Percentiles rank a stretch among this genome's conserved stretches.
Evolutionary conservation across 495 filamentous ascomycete genomes (phyloP).

Genomic region (Pseudotulostoma volvatum): DNA sequence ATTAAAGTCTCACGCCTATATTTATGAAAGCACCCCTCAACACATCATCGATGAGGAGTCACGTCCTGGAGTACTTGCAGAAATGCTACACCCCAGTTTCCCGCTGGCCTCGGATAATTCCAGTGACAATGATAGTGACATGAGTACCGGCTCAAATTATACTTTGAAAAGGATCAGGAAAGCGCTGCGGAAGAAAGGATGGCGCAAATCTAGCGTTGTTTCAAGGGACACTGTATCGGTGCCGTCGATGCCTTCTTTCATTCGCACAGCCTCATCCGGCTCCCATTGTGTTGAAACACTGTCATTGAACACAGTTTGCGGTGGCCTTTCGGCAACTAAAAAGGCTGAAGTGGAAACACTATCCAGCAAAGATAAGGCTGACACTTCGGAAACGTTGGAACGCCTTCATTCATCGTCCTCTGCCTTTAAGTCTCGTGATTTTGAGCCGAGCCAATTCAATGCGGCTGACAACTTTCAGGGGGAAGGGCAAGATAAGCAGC

Average conservation of each 20-base stretch:
- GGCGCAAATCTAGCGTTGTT: constrained; percentile 57
- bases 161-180: constrained; percentile 58
- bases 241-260: constrained; percentile 2
- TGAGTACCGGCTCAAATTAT: constrained; percentile 50
- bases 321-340: too few relatives aligned
- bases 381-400: too few relatives aligned
- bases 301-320: too few relatives aligned
- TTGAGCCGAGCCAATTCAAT: too few relatives aligned
- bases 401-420: too few relatives aligned
- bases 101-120: constrained; percentile 43
- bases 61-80: constrained; percentile 66
- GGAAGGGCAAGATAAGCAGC: too few relatives aligned
- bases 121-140: constrained; percentile 49
- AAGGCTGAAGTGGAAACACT: too few relatives aligned
- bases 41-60: constrained; percentile 79
- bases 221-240: constrained; percentile 41
- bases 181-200: constrained; percentile 47
- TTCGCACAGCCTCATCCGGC: constrained; percentile 2
- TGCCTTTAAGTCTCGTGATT: too few relatives aligned
- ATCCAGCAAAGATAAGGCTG: too few relatives aligned
- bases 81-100: constrained; percentile 57
- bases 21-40: constrained; percentile 81
- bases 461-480: too few relatives aligned
- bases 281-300: too few relatives aligned
- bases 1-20: constrained; percentile 78